Conservation (phyloP, 2,329 filamentous ascomycete species). For the Thielaviopsis musarum region DNA sequence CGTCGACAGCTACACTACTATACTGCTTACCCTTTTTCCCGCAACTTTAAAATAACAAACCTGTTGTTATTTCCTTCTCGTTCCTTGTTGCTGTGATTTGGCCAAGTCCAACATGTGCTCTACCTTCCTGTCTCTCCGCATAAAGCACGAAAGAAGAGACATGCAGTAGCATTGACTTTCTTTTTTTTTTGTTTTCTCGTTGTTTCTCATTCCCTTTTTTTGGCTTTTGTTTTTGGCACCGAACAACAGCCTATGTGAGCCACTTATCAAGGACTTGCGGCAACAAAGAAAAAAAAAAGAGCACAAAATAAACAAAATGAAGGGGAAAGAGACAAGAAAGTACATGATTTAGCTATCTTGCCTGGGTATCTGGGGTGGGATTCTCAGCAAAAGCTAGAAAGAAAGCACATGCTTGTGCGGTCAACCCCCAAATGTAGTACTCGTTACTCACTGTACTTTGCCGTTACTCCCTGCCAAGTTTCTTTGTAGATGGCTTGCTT, state of each 20-base stretch:
- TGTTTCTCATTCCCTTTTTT: not conserved
- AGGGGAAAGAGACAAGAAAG: too few relatives aligned
- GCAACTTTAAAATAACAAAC: not conserved
- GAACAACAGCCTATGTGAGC: too few relatives aligned
- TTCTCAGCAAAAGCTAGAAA: too few relatives aligned
- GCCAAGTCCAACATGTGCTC: not conserved
- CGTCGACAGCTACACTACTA: not conserved
- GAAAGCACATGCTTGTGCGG: too few relatives aligned
- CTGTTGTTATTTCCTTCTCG: not conserved
- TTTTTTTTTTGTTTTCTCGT: not conserved
- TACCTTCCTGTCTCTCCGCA: not conserved
- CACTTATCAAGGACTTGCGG: not conserved
- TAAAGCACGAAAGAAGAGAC: not conserved
- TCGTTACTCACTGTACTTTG: too few relatives aligned
- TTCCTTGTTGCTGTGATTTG: not conserved
- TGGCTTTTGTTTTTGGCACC: too few relatives aligned
- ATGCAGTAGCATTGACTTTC: not conserved
- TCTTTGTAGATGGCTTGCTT: constrained; percentile 3
- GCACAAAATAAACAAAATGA: too few relatives aligned
- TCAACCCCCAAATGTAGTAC: too few relatives aligned
- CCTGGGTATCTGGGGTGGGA: too few relatives aligned
- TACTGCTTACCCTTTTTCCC: not conserved
- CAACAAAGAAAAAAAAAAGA: not conserved
- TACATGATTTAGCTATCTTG: too few relatives aligned
- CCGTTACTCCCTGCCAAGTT: too few relatives aligned